phyloP scores from a whole-genome alignment of 176 grass and related monocot species.

The Oryza meyeriana region DNA sequence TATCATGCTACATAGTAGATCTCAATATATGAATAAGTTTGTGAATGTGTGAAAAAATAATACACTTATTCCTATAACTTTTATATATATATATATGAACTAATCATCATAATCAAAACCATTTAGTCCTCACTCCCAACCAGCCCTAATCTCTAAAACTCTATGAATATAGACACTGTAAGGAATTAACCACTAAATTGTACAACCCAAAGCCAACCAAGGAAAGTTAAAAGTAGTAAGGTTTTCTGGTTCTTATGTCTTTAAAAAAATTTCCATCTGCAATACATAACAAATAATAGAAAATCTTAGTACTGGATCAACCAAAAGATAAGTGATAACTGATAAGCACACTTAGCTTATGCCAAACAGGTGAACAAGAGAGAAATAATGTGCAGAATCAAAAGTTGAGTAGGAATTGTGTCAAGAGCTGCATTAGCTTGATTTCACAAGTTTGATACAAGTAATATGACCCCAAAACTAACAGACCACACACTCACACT shows the following conservation, averaged over 20 bases:
- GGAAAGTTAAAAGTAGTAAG: not conserved
- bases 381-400: not conserved
- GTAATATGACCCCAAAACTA: constrained; percentile 6
- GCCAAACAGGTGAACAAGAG: not conserved
- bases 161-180: not conserved
- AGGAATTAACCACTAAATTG: not conserved
- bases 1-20: not conserved
- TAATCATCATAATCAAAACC: not conserved
- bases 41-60: not conserved
- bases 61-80: not conserved
- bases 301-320: not conserved
- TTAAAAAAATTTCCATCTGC: not conserved
- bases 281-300: not conserved
- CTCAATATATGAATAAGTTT: not conserved
- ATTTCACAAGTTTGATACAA: constrained; percentile 13
- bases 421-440: constrained; percentile 15
- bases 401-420: not conserved
- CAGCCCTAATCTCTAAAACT: not conserved
- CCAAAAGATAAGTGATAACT: not conserved
- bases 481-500: not conserved
- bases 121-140: not conserved
- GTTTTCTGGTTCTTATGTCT: not conserved
- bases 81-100: not conserved
- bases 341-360: not conserved
- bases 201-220: not conserved